These are phyloP conservation scores for Triticum dicoccoides DNA, from an alignment of 176 grass and related monocot genomes.

Conservation along the genomic window DNA sequence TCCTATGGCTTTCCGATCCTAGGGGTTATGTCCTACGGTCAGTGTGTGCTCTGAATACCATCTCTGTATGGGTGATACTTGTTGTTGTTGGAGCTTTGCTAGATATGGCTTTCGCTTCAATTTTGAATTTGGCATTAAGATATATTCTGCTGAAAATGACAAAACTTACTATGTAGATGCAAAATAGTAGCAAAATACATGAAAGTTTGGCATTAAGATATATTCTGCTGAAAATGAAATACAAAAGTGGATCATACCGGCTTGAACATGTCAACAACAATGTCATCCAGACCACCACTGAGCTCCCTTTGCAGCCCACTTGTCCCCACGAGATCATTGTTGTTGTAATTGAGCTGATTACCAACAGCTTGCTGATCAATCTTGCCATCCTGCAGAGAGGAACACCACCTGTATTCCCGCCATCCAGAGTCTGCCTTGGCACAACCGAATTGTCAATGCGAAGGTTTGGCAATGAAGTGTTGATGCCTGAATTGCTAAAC, in stretches of 20 bases:
- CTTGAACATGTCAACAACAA: constrained; percentile 57
- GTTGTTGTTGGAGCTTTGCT: too few species aligned
- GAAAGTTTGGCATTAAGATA: background rate
- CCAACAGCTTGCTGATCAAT: constrained; percentile 27
- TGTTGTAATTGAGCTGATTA: constrained; percentile 40
- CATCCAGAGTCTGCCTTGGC: constrained; percentile 31
- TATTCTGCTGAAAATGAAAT: background rate
- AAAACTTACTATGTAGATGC: background rate
- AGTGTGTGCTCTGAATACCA: too few species aligned
- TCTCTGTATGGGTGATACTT: too few species aligned
- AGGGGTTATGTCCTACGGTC: too few species aligned
- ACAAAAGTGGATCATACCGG: constrained; percentile 39
- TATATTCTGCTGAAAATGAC: too few species aligned
- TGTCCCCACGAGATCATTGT: constrained; percentile 43
- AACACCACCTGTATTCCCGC: constrained; percentile 12
- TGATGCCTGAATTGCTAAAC: constrained; percentile 50
- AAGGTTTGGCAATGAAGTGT: constrained; percentile 46
- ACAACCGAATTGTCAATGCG: constrained; percentile 26
- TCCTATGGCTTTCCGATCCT: too few species aligned
- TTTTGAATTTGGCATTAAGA: too few species aligned
- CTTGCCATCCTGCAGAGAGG: constrained; percentile 30
- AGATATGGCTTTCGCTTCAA: too few species aligned
- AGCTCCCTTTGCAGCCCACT: constrained; percentile 43
- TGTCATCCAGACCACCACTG: constrained; percentile 53
- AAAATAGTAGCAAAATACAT: background rate